Evolutionary conservation across 176 grass and related monocot genomes (phyloP).

Genomic region (Phyllostachys edulis): DNA sequence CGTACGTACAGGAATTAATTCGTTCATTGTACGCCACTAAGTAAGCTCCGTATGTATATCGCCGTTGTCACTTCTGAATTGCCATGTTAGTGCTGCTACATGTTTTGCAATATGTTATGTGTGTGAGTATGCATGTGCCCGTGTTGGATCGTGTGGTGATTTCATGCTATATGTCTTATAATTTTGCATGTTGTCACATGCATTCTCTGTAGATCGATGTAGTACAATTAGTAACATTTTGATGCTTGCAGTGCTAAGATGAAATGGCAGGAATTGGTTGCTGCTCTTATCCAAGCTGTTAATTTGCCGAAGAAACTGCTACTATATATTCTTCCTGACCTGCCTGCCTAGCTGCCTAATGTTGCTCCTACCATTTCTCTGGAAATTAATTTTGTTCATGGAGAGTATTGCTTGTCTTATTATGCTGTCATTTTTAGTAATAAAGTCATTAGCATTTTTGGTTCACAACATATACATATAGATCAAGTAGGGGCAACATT

Average conservation of each 20-base stretch:
- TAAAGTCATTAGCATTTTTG: background rate
- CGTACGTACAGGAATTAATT: background rate
- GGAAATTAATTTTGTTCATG: background rate
- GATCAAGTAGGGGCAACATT: background rate
- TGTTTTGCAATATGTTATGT: background rate
- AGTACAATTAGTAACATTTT: background rate
- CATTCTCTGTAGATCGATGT: background rate
- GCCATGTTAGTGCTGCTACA: background rate
- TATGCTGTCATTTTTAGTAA: background rate
- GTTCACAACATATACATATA: background rate
- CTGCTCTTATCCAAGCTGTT: background rate
- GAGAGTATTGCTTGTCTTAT: background rate
- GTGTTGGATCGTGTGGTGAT: background rate
- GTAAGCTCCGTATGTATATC: too few species aligned
- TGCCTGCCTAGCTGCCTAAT: background rate
- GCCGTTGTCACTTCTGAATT: background rate
- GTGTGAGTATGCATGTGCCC: background rate
- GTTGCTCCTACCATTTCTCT: background rate
- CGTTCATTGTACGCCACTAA: background rate
- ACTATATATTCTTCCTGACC: background rate
- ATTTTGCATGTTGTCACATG: background rate
- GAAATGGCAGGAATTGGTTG: background rate
- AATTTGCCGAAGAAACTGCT: background rate
- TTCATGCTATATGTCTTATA: background rate
- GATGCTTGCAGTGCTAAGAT: background rate